Evolutionary conservation across 768 basidiomycete species (phyloP).

Genomic region (Panellus pusillus): DNA sequence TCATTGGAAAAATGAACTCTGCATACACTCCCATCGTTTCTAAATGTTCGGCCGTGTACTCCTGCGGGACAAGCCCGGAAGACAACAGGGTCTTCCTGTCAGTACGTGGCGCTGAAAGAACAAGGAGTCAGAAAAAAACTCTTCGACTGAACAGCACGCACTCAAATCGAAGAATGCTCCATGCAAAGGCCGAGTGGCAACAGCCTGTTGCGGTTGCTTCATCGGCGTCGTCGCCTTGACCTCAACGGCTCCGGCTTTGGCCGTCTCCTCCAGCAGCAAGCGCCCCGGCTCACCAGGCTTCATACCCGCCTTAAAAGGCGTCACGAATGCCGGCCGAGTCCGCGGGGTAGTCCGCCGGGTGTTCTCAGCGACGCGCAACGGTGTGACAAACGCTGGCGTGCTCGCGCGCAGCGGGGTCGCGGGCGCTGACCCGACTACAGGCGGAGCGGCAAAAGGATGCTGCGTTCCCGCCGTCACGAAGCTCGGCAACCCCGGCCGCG

Average conservation of each 20-base stretch:
- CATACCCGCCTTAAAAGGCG: conserved; percentile 62
- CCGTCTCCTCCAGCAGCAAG: conserved; percentile 27
- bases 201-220: conserved; percentile 13
- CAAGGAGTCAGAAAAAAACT: neutral
- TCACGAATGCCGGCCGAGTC: conserved; percentile 47
- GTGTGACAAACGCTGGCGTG: conserved; percentile 18
- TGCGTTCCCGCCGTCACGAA: conserved; percentile 31
- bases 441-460: conserved; percentile 35
- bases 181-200: neutral
- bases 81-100: conserved; percentile 44
- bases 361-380: conserved; percentile 8
- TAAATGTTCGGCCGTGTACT: conserved; percentile 42
- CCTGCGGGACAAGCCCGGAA: conserved; percentile 55
- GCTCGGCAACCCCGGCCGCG: conserved; percentile 3
- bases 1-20: neutral
- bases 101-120: conserved; percentile 29
- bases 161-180: conserved; percentile 44
- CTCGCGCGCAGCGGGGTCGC: conserved; percentile 15
- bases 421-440: conserved; percentile 15
- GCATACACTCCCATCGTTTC: conserved; percentile 55
- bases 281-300: conserved; percentile 44
- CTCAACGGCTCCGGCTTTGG: conserved; percentile 10
- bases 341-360: conserved; percentile 8
- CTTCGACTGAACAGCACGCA: conserved; percentile 26
- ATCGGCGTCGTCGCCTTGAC: conserved; percentile 12